A percentile compares a stretch with the other conserved stretches of the same genome.
phyloP scores from a whole-genome alignment of 2,329 filamentous ascomycete species.

The Pseudopyrenochaeta lycopersici region DNA sequence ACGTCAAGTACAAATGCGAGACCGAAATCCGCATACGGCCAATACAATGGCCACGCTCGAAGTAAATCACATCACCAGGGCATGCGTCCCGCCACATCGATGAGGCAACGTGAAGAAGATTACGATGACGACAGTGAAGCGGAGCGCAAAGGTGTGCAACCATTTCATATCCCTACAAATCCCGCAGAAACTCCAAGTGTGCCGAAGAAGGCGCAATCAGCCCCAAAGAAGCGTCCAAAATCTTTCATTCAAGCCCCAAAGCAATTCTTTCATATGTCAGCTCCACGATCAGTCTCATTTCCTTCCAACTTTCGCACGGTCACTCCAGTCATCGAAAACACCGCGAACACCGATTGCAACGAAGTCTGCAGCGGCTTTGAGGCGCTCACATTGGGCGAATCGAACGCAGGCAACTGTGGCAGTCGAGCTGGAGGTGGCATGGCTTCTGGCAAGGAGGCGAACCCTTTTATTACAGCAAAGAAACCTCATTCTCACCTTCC shows the following conservation, averaged over 20 bases:
- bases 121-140: conserved; percentile 43
- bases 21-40: conserved; percentile 60
- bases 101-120: conserved; percentile 55
- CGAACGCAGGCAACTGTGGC: conserved; percentile 24
- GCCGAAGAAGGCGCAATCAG: conserved; percentile 34
- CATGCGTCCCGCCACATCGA: conserved; percentile 50
- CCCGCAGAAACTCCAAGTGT: conserved; percentile 38
- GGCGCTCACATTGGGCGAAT: conserved; percentile 35
- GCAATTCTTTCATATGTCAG: conserved; percentile 21
- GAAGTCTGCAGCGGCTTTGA: conserved; percentile 33
- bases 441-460: conserved; percentile 36
- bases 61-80: conserved; percentile 56
- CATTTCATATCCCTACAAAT: conserved; percentile 51
- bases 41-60: conserved; percentile 49
- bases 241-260: conserved; percentile 25
- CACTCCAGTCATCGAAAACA: conserved; percentile 37
- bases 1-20: conserved; percentile 50
- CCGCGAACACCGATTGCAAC: conserved; percentile 41
- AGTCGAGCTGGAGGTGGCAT: conserved; percentile 37
- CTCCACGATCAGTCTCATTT: conserved; percentile 34
- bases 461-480: conserved; percentile 32
- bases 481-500: conserved; percentile 31
- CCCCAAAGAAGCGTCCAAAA: conserved; percentile 24
- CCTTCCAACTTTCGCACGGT: conserved; percentile 31
- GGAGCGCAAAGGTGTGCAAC: conserved; percentile 57